phyloP scores from a whole-genome alignment of 2,329 filamentous ascomycete species.

The Leptographium lundbergii region DNA sequence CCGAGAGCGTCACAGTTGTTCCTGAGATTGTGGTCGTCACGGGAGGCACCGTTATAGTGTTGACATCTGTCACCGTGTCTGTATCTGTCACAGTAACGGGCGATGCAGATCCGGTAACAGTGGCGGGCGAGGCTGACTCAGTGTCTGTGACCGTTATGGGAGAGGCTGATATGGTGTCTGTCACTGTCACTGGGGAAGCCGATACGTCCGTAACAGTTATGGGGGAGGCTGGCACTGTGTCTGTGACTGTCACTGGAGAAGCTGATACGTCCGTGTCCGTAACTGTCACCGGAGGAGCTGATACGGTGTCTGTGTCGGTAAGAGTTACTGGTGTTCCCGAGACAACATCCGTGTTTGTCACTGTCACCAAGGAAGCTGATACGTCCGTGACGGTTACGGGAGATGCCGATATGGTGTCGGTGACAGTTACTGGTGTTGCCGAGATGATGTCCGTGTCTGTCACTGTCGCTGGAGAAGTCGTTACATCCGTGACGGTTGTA shows the following conservation, averaged over 20 bases:
- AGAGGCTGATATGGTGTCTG: neutral
- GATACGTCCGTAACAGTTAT: neutral
- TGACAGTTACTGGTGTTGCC: too few relatives aligned
- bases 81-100: neutral
- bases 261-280: neutral
- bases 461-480: too few relatives aligned
- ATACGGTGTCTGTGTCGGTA: neutral
- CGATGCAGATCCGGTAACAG: too few relatives aligned
- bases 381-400: too few relatives aligned
- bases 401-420: too few relatives aligned
- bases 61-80: neutral
- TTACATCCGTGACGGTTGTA: too few relatives aligned
- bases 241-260: neutral
- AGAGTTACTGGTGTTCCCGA: neutral
- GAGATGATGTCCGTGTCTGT: too few relatives aligned
- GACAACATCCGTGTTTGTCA: too few relatives aligned
- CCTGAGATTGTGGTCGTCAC: constrained; percentile 1
- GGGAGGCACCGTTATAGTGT: constrained; percentile 4
- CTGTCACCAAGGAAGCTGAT: too few relatives aligned
- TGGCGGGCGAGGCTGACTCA: neutral
- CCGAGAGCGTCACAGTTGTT: constrained; percentile 6
- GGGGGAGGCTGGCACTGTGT: neutral
- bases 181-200: neutral
- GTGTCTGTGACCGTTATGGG: neutral
- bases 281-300: neutral